Percentiles rank a stretch among this genome's conserved stretches.
These are phyloP conservation scores for Rhamnella rubrinervis DNA, from an alignment of 331 rosid genomes.

Conservation along the genomic window DNA sequence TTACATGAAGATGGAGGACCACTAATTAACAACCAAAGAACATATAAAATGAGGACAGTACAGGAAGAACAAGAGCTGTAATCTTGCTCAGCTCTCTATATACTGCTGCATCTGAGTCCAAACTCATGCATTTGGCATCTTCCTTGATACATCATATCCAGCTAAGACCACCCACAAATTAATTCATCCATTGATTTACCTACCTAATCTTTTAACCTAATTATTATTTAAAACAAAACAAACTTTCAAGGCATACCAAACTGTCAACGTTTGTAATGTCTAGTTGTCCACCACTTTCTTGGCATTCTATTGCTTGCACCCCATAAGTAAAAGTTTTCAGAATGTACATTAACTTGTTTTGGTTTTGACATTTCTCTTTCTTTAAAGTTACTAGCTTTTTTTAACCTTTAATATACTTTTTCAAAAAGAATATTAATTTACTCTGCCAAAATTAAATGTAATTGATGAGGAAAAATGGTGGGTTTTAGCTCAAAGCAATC, in stretches of 20 bases:
- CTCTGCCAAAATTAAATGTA: too few relatives aligned
- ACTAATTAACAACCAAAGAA: too few relatives aligned
- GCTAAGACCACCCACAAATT: conserved; percentile 39
- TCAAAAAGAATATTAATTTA: too few relatives aligned
- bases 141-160: conserved; percentile 29
- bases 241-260: conserved; percentile 6
- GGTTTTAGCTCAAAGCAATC: too few relatives aligned
- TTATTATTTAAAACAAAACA: neutral
- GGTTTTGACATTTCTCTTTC: neutral
- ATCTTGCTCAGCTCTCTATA: conserved; percentile 18
- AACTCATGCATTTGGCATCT: conserved; percentile 37
- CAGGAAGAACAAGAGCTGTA: conserved; percentile 13
- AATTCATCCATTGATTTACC: conserved; percentile 1
- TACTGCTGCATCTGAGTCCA: neutral
- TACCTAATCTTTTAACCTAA: conserved; percentile 6
- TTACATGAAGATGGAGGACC: neutral
- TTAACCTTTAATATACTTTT: too few relatives aligned
- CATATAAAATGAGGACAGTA: neutral
- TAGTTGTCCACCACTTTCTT: neutral
- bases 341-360: neutral
- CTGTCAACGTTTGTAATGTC: conserved; percentile 26
- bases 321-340: neutral
- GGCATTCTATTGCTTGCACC: neutral
- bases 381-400: neutral
- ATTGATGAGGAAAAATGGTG: too few relatives aligned